Evolutionary conservation across 1,284 basidiomycete species (phyloP), one percentile per base, ranked within the genome.

Genomic region (Kwoniella shivajii): DNA sequence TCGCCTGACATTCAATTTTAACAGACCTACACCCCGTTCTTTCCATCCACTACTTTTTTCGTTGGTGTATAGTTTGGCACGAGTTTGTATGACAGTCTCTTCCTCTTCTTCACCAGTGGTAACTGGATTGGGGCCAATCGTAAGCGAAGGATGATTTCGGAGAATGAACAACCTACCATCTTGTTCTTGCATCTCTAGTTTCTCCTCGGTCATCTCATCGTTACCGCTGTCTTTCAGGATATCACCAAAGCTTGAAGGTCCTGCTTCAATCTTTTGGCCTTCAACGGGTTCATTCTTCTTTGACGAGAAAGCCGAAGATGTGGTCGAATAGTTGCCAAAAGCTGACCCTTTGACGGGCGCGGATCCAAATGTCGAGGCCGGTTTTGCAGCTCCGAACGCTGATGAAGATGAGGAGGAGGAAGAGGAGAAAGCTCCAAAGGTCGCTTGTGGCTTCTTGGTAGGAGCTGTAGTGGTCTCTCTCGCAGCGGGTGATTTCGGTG

Each of bases 81-180:
- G 86, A 11, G 88, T 86, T 78, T 90, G 88, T 74, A 88, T 86
- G 41, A 92, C 78, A 1, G 89, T 92, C 57, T 88, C 84, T 73
- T 97, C 93, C 22, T 91, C 88, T 74, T 97, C 93, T 76, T 97
- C 93, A 10, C 93, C 93, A 0, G 93, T 97, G 41, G 83, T 79
- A 30, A 90, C 92, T 94, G 66, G 24, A 41, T 10, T 22, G 26
- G 14, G 14, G 20, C 18, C 18, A 20, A n/a, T 26, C 16, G 13
- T 39, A 26, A n/a, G 18, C 13, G 16, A n/a, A 46, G 34, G n/a
- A n/a, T 29, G 3, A 46, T 22, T 26, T 41, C 16, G 11, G 10
- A 57, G 11, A 46, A 49, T 31, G 37, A 41, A 37, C 22, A 41
- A 77, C 84, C 66, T 59, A 87, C 89, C 83, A 74, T 89, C 86